Conservation (phyloP, 352 stramenopile genomes). For the Plasmopara viticola region DNA sequence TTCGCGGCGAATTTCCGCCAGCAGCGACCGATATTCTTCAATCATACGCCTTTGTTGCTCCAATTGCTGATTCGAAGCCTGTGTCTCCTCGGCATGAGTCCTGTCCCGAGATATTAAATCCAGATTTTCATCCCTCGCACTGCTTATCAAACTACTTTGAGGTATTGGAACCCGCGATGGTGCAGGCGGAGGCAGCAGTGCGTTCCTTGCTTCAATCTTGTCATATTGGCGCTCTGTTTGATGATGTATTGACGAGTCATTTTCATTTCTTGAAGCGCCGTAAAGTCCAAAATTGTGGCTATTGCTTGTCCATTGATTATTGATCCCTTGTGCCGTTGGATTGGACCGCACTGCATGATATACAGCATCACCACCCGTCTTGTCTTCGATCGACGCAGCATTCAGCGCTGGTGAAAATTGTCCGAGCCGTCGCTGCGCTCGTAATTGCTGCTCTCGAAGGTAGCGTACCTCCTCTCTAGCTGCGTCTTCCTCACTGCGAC, state of each 20-base stretch:
- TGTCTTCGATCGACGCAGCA: slow-evolving; percentile 9
- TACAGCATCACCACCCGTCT: slow-evolving; percentile 4
- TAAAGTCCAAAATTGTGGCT: slow-evolving; percentile 14
- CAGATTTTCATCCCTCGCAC: slow-evolving; percentile 7
- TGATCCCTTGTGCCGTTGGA: slow-evolving; percentile 9
- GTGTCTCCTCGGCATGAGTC: slow-evolving; percentile 11
- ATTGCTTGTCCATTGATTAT: slow-evolving; percentile 14
- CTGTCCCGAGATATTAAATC: slow-evolving; percentile 10
- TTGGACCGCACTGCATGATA: slow-evolving; percentile 11
- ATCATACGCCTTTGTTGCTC: slow-evolving; percentile 32
- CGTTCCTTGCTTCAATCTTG: slow-evolving; percentile 3
- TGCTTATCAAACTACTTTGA: slow-evolving; percentile 5
- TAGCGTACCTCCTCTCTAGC: slow-evolving; percentile 47
- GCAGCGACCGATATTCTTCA: slow-evolving; percentile 56
- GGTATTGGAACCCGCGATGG: slow-evolving; percentile 17
- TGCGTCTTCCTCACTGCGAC: slow-evolving; percentile 30
- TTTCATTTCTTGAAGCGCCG: slow-evolving; percentile 7
- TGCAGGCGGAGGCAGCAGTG: slow-evolving; percentile 20
- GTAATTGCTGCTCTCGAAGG: slow-evolving; percentile 51
- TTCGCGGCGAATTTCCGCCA: slow-evolving; percentile 65
- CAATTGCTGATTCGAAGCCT: slow-evolving; percentile 16
- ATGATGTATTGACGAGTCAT: slow-evolving; percentile 14
- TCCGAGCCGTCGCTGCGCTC: slow-evolving; percentile 44
- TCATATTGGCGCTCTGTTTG: slow-evolving; percentile 15
- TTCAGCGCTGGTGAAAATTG: slow-evolving; percentile 15